Conservation (phyloP, 352 stramenopile genomes). For the Globisporangium viniferum region DNA sequence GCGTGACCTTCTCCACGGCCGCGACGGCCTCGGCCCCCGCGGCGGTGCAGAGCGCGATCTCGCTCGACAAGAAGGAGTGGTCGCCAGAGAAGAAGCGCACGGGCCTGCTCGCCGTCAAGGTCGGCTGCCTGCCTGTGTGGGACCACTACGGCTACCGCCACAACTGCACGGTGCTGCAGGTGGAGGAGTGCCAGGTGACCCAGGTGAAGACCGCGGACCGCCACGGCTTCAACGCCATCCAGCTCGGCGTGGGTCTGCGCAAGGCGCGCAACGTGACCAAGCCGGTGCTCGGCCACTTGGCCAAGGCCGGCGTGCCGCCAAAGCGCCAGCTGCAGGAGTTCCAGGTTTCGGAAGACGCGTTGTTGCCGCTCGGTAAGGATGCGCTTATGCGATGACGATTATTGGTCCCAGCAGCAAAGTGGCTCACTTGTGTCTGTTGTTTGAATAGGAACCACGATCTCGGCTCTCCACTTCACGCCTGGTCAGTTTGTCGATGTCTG, state of each 20-base stretch:
- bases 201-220: constrained; percentile 94
- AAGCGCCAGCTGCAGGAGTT: constrained; percentile 97
- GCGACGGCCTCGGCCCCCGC: constrained; percentile 5
- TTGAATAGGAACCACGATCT: constrained; percentile 78
- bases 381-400: background rate
- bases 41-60: constrained; percentile 8
- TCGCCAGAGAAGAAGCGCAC: constrained; percentile 84
- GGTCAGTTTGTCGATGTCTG: constrained; percentile 98
- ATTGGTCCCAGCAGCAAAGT: background rate
- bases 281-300: constrained; percentile 89
- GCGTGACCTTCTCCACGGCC: constrained; percentile 13
- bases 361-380: constrained; percentile 73
- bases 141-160: constrained; percentile 96
- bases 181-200: constrained; percentile 92
- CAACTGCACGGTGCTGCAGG: constrained; percentile 93
- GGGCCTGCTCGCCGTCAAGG: constrained; percentile 93
- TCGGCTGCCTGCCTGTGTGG: constrained; percentile 99
- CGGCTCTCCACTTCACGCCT: constrained; percentile 96
- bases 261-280: constrained; percentile 97
- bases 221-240: constrained; percentile 94
- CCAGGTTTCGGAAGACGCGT: constrained; percentile 87
- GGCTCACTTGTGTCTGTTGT: background rate
- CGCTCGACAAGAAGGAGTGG: constrained; percentile 39
- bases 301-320: constrained; percentile 88
- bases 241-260: constrained; percentile 94